Conservation (phyloP, 129 eudicot species). For the Cynara cardunculus region DNA sequence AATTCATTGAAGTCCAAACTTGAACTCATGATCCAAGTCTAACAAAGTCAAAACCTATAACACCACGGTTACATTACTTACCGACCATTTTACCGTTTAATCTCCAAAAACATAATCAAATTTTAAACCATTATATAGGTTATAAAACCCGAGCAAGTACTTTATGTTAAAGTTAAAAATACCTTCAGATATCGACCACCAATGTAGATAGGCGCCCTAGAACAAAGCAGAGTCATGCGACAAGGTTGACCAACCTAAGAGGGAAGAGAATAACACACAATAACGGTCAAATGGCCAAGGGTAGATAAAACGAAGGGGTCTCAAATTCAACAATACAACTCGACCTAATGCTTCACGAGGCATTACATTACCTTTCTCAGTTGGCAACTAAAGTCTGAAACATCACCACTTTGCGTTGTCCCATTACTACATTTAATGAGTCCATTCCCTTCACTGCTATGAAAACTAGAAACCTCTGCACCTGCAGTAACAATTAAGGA, state of each 20-base stretch:
- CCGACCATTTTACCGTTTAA: no score
- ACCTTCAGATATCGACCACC: conserved; percentile 99
- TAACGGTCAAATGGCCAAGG: conserved; percentile 10
- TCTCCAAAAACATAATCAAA: no score
- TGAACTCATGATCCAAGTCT: background rate
- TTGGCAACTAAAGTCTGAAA: conserved; percentile 29
- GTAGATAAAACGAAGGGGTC: conserved; percentile 13
- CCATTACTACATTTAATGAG: conserved; percentile 28
- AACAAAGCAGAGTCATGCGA: conserved; percentile 50
- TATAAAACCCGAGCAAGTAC: background rate
- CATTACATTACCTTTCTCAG: conserved; percentile 47
- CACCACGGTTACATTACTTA: no score
- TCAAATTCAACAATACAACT: conserved; percentile 15
- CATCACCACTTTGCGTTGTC: conserved; percentile 17
- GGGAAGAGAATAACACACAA: conserved; percentile 9
- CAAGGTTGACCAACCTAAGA: conserved; percentile 66
- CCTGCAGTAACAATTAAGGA: conserved; percentile 2
- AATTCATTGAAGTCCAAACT: background rate
- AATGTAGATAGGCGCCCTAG: conserved; percentile 62
- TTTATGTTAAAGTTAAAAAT: conserved; percentile 2
- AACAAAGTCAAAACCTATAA: conserved; percentile 9
- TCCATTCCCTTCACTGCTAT: conserved; percentile 30
- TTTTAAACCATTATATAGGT: no score
- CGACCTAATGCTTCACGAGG: conserved; percentile 12
- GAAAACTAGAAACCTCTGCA: conserved; percentile 20